These are phyloP conservation scores for Trapa bicornis DNA, from an alignment of 345 rosid species.

Conservation along the genomic window DNA sequence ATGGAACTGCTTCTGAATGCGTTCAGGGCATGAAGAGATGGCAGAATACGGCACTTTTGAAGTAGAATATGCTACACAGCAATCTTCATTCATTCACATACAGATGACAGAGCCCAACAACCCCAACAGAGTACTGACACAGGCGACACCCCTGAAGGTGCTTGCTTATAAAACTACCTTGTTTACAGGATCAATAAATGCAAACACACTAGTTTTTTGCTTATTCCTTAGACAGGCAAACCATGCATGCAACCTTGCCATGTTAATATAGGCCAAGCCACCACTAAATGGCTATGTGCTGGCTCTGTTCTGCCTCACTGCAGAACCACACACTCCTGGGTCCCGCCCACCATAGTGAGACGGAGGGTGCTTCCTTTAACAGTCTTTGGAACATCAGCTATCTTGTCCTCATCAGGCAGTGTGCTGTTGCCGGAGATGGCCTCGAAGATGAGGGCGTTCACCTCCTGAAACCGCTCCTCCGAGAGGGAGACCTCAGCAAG, in stretches of 20 bases:
- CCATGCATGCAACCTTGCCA: background rate
- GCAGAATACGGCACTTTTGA: too few species aligned
- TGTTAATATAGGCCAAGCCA: background rate
- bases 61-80: background rate
- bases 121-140: background rate
- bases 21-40: background rate
- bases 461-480: constrained; percentile 71
- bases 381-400: constrained; percentile 8
- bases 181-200: background rate
- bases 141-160: background rate
- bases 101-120: background rate
- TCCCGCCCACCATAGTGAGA: constrained; percentile 31
- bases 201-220: constrained; percentile 1
- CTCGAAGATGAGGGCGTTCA: constrained; percentile 48
- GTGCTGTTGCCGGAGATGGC: constrained; percentile 26
- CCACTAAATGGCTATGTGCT: background rate
- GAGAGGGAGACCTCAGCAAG: constrained; percentile 87
- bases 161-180: background rate
- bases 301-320: constrained; percentile 27
- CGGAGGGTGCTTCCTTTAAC: constrained; percentile 23
- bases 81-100: background rate
- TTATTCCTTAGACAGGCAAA: background rate
- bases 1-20: too few species aligned
- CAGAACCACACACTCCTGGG: constrained; percentile 59
- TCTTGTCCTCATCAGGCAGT: constrained; percentile 16